Percentiles rank a stretch among this genome's conserved stretches.
Evolutionary conservation across 1,139 yeast species (phyloP).

Genomic region (Sugiyamaella neomexicana): DNA sequence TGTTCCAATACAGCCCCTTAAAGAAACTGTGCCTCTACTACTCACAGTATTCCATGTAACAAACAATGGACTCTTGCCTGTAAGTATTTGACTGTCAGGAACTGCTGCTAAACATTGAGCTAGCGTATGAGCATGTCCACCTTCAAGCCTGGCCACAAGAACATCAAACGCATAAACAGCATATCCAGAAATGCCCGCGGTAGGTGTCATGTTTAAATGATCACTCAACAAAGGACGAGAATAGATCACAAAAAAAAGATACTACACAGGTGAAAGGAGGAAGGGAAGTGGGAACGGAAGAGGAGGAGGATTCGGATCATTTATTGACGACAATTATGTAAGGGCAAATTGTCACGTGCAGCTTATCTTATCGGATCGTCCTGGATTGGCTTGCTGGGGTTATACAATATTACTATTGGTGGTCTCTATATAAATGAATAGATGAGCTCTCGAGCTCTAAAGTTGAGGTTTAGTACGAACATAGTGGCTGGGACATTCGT

Average conservation of each 20-base stretch:
- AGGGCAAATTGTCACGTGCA: background rate
- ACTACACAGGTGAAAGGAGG: too few species aligned
- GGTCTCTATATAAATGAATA: background rate
- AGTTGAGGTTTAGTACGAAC: conserved; percentile 48
- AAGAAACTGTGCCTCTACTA: conserved; percentile 43
- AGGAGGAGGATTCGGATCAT: background rate
- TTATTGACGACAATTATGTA: conserved; percentile 3
- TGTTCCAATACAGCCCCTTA: conserved; percentile 95
- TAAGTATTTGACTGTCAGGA: conserved; percentile 9
- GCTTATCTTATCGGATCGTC: background rate
- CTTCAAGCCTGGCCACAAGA: conserved; percentile 39
- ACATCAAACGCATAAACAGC: conserved; percentile 47
- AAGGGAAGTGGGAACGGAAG: too few species aligned
- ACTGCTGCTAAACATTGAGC: conserved; percentile 26
- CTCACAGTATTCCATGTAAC: conserved; percentile 75
- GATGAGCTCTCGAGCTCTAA: background rate
- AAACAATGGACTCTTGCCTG: conserved; percentile 56
- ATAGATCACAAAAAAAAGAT: too few species aligned
- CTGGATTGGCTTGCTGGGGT: too few species aligned
- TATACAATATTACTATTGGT: too few species aligned
- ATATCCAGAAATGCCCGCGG: conserved; percentile 32
- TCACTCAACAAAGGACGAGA: too few species aligned
- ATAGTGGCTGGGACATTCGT: conserved; percentile 87
- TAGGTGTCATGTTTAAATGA: background rate
- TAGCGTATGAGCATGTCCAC: conserved; percentile 27